These are phyloP conservation scores for Sarcocystis neurona DNA, from an alignment of 169 alveolate genomes.

Conservation along the genomic window DNA sequence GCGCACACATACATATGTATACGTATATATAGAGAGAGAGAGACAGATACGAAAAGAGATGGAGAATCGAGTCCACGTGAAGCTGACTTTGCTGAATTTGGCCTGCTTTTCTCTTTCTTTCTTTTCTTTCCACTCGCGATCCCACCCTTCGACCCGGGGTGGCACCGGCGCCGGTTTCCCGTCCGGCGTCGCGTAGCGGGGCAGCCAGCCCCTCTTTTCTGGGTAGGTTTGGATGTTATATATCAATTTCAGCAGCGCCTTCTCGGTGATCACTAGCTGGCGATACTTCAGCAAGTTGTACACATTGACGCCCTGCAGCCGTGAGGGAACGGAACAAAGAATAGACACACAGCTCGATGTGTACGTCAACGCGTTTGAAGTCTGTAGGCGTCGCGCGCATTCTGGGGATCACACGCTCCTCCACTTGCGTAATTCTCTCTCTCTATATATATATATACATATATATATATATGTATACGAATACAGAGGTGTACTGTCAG, in stretches of 20 bases:
- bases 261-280: conserved; percentile 81
- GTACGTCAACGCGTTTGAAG: too few relatives aligned
- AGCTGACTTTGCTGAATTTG: conserved; percentile 55
- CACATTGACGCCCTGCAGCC: conserved; percentile 74
- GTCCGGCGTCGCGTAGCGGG: conserved; percentile 84
- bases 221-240: conserved; percentile 78
- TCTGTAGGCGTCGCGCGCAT: too few relatives aligned
- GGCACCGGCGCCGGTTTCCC: conserved; percentile 80
- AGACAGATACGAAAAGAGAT: neutral
- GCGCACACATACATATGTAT: too few relatives aligned
- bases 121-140: conserved; percentile 78
- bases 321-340: neutral
- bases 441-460: too few relatives aligned
- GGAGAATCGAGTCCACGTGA: neutral
- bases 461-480: too few relatives aligned
- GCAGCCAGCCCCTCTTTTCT: conserved; percentile 79
- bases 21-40: too few relatives aligned
- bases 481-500: too few relatives aligned
- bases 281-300: conserved; percentile 82
- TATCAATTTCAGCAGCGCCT: conserved; percentile 81
- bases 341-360: neutral
- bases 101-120: conserved; percentile 57
- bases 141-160: conserved; percentile 77
- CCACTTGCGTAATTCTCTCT: too few relatives aligned
- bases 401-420: too few relatives aligned